Base-by-base conservation (phyloP, 495 filamentous ascomycete species). In the Xylaria intraflava region DNA sequence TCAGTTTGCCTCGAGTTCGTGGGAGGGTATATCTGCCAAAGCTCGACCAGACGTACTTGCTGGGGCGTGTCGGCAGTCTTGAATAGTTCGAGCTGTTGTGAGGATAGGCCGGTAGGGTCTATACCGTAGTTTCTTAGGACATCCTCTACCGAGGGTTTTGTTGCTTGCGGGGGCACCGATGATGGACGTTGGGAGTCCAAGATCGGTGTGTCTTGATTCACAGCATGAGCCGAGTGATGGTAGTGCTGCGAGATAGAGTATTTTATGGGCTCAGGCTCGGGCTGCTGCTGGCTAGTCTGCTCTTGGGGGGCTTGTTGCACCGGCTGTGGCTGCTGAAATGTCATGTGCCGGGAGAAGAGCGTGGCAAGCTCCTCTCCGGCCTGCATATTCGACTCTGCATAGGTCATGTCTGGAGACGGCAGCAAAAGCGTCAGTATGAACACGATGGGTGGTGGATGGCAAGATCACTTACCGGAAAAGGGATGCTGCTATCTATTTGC, bases 161-260 rank as follows among this genome's bases (percentile, higher is more conserved):
- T 71, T 4, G 61, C 69, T 47, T 72, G 69, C 1, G 70, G 68
- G 6, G 76, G 77, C 24, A 78, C 73, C 11, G 77, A 80, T 19
- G 74, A 69, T 10, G 72, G 69, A 30, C 77, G 62, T n/a, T 71
- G 66, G 8, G 53, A 55, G 55, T 67, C 62, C 17, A 56, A 44
- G 23, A 60, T 51, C 1, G 61, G 53, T n/a, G 69, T 59, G 6
- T 69, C 51, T 29, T 63, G 57, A 20, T 59, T 62, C 17, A 56
- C 70, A 10, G 78, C 24, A 57, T 88, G 85, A 24, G 81, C 67
- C 2, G 85, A 87, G 63, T 90, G 87, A 58, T 85, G 81, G 65
- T 89, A 89, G 66, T 90, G 87, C 57, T 86, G 84, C 11, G 84
- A 77, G 56, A 88, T 79, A 49, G 81, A 84, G 69, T 88, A 89